Conservation (phyloP, 192 early-diverging fungal genomes). For the Backusella morwellensis region DNA sequence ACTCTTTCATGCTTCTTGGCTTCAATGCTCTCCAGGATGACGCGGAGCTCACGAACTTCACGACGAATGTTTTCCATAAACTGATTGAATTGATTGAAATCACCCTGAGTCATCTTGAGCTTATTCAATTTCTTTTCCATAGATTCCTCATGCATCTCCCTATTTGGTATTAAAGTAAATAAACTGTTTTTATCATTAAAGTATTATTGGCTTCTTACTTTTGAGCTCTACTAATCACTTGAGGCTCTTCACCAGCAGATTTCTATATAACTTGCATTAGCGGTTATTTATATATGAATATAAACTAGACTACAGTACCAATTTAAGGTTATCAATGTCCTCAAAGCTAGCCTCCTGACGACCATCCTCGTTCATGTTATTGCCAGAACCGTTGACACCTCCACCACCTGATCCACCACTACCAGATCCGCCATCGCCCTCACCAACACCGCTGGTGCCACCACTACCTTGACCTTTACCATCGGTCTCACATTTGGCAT, state of each 20-base stretch:
- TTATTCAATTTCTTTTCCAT: constrained; percentile 66
- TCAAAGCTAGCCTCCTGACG: constrained; percentile 54
- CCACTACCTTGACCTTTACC: constrained; percentile 32
- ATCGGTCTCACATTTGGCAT: constrained; percentile 14
- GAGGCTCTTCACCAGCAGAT: constrained; percentile 28
- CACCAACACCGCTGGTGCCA: constrained; percentile 41
- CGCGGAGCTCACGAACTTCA: constrained; percentile 71
- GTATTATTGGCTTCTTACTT: constrained; percentile 13
- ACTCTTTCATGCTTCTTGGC: constrained; percentile 81
- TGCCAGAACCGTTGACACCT: constrained; percentile 28
- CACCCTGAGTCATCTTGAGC: constrained; percentile 70
- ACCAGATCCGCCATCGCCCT: constrained; percentile 43
- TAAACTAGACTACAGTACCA: constrained; percentile 38
- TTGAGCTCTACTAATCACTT: constrained; percentile 35
- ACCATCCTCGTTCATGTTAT: constrained; percentile 45
- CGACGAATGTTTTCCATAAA: constrained; percentile 60
- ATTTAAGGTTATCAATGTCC: constrained; percentile 49
- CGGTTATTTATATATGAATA: not conserved
- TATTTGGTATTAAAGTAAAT: not conserved
- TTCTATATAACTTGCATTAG: constrained; percentile 16
- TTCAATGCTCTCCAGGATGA: constrained; percentile 74
- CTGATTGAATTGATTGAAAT: constrained; percentile 48
- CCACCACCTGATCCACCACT: constrained; percentile 41
- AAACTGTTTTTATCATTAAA: not conserved
- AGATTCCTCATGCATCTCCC: constrained; percentile 70